Conservation (phyloP, 1,284 basidiomycete species). For the Hortiboletus rubellus region DNA sequence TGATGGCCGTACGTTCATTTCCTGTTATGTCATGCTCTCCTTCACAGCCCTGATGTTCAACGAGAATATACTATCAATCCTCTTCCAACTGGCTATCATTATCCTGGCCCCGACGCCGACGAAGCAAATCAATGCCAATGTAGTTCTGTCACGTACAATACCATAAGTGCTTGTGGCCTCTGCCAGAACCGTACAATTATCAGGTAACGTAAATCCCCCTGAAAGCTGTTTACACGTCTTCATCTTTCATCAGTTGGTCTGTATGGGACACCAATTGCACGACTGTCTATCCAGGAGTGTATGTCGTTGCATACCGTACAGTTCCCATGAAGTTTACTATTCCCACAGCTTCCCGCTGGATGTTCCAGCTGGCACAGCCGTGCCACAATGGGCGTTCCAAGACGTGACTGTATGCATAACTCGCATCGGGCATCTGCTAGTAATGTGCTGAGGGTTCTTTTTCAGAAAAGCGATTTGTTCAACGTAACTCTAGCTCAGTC, state of each 20-base stretch:
- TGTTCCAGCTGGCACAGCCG: constrained; percentile 28
- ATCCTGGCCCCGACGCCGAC: constrained; percentile 23
- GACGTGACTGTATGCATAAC: constrained; percentile 28
- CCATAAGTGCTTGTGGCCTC: constrained; percentile 35
- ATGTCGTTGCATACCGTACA: neutral
- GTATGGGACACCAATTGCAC: constrained; percentile 31
- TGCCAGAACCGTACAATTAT: constrained; percentile 26
- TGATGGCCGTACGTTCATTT: constrained; percentile 28
- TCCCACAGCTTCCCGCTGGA: constrained; percentile 20
- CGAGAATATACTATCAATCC: constrained; percentile 25
- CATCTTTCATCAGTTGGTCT: constrained; percentile 28
- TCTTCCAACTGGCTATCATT: constrained; percentile 18
- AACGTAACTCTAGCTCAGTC: constrained; percentile 22
- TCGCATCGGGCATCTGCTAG: neutral
- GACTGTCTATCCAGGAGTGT: constrained; percentile 19
- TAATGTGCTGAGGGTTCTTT: constrained; percentile 1
- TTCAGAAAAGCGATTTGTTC: constrained; percentile 21
- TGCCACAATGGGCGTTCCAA: constrained; percentile 37
- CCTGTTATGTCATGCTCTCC: neutral
- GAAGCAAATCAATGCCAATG: constrained; percentile 32
- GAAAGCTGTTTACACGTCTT: neutral
- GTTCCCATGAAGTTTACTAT: constrained; percentile 5
- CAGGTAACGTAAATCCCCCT: constrained; percentile 10
- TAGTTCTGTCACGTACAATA: constrained; percentile 34
- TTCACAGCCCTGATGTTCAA: constrained; percentile 3